Evolutionary conservation across 2,329 filamentous ascomycete species (phyloP).

Genomic region (Leptographium galeiforme): DNA sequence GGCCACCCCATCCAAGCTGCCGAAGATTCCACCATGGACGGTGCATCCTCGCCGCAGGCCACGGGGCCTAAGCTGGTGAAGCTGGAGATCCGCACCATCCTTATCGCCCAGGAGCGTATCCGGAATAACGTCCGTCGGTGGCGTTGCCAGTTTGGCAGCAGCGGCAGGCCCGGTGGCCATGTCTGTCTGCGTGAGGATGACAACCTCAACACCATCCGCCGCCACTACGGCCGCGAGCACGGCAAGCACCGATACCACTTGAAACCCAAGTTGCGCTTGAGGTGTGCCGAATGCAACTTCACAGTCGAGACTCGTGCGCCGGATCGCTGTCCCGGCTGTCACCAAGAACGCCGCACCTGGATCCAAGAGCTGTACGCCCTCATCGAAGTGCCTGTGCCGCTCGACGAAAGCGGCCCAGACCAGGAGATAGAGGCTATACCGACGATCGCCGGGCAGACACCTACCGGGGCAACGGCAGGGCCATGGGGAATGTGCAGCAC

Average conservation of each 20-base stretch:
- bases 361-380: constrained; percentile 7
- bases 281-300: constrained; percentile 5
- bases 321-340: constrained; percentile 4
- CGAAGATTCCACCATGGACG: not conserved
- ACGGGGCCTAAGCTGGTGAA: constrained; percentile 1
- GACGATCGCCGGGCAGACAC: not conserved
- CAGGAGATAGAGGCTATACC: not conserved
- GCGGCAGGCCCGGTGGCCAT: not conserved
- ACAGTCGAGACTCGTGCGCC: not conserved
- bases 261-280: constrained; percentile 1
- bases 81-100: constrained; percentile 5
- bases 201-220: constrained; percentile 11
- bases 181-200: constrained; percentile 11
- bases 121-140: constrained; percentile 5
- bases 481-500: not conserved
- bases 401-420: not conserved
- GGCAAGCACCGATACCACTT: constrained; percentile 9
- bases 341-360: constrained; percentile 2
- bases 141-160: constrained; percentile 9
- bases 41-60: not conserved
- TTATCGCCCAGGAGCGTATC: constrained; percentile 9
- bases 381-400: constrained; percentile 8
- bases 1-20: not conserved
- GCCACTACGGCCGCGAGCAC: constrained; percentile 12
- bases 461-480: not conserved